These are phyloP conservation scores for Gossypium davidsonii DNA, from an alignment of 441 rosid genomes.

Conservation along the genomic window DNA sequence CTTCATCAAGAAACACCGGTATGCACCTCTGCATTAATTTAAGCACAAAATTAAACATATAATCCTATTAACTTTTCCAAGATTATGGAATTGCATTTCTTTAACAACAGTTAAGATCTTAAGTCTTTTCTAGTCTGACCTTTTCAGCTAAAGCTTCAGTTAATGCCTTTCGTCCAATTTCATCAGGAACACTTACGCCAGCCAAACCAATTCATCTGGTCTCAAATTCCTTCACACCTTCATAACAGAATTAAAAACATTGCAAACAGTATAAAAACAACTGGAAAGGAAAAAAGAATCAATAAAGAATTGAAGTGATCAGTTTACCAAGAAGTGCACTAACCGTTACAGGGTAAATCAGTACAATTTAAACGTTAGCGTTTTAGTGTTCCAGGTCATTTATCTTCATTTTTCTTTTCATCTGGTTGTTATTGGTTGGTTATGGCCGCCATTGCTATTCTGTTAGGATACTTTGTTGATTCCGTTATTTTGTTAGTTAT, in stretches of 20 bases:
- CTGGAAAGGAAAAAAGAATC: too few relatives aligned
- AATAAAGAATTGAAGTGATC: neutral
- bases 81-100: neutral
- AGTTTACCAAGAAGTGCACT: slow-evolving; percentile 37
- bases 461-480: too few relatives aligned
- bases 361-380: too few relatives aligned
- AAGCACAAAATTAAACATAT: neutral
- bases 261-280: neutral
- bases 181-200: slow-evolving; percentile 69
- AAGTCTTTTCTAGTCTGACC: slow-evolving; percentile 22
- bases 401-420: too few relatives aligned
- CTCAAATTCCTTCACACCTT: slow-evolving; percentile 71
- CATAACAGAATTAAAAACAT: neutral
- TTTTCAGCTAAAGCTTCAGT: slow-evolving; percentile 64
- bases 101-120: slow-evolving; percentile 8
- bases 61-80: neutral
- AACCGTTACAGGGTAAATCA: too few relatives aligned
- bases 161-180: slow-evolving; percentile 47
- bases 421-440: too few relatives aligned
- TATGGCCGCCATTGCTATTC: too few relatives aligned
- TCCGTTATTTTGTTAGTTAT: too few relatives aligned
- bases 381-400: too few relatives aligned
- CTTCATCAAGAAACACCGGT: slow-evolving; percentile 72
- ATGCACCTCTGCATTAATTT: slow-evolving; percentile 51
- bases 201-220: slow-evolving; percentile 88